Evolutionary conservation across 2,329 filamentous ascomycete species (phyloP), one percentile per base, ranked within the genome.

Genomic region (Botryosphaeria dothidea): DNA sequence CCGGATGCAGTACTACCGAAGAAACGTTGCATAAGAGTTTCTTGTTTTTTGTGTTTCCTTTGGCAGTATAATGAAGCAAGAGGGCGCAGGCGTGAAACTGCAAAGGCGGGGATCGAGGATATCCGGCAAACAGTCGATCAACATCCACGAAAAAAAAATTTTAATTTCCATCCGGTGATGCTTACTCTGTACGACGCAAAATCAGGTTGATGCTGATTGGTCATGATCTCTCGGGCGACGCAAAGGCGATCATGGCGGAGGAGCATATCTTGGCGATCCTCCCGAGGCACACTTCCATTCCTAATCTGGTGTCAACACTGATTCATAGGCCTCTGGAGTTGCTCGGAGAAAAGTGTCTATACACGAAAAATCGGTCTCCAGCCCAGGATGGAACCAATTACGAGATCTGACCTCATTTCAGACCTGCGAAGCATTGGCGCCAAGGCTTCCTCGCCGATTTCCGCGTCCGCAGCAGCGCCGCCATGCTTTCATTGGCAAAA

Each of bases 361-460:
- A 7, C n/a, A 45, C n/a, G 15, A 17, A 17, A 19, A n/a, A 19
- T 19, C 15, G n/a, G 13, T 23, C 13, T 27, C 11, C 9, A 11
- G 25, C 7, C 13, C 25, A 31, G 48, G 15, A 51, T 11, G 25
- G 7, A 2, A n/a, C 17, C 29, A 19, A 19, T 31, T 31, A 31
- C 27, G 17, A 31, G 11, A 17, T 11, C 23, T 29, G 52, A 27
- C 34, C 19, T 25, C 34, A 43, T 27, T n/a, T 8, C 36, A 21
- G 36, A 25, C 4, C 3, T 3, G n/a, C 8, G 38, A 21, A 21
- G 38, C 8, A n/a, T 58, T 58, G 54, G 54, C 54, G 38, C 54
- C 54, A 58, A 58, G 54, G 6, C 41, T 7, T 4, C 9, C n/a
- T 60, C 56, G 56, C 56, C 41, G 56, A 46, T 31, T 60, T 17